These are phyloP conservation scores for Rhizopogon roseolus DNA, from an alignment of 768 basidiomycete species.

Conservation along the genomic window DNA sequence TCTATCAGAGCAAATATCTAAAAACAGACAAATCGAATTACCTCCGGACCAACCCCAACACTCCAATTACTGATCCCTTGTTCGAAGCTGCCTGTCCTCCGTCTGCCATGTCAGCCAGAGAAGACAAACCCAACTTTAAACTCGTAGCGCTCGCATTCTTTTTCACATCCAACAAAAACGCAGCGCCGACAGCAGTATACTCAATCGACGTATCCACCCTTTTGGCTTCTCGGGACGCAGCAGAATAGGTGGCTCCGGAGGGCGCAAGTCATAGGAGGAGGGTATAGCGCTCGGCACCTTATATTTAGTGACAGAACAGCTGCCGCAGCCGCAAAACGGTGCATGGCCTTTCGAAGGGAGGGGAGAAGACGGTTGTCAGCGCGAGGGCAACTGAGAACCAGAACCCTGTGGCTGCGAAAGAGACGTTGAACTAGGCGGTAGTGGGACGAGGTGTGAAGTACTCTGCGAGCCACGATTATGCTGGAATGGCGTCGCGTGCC, in stretches of 20 bases:
- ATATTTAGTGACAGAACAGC: slow-evolving; percentile 60
- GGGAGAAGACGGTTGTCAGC: slow-evolving; percentile 19
- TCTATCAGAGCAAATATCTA: too few species aligned
- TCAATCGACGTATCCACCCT: slow-evolving; percentile 73
- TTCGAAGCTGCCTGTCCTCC: too few species aligned
- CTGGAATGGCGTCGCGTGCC: too few species aligned
- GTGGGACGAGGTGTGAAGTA: slow-evolving; percentile 20
- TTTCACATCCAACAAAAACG: slow-evolving; percentile 56
- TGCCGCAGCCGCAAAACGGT: slow-evolving; percentile 62
- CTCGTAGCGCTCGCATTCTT: slow-evolving; percentile 44
- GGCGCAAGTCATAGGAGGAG: slow-evolving; percentile 31
- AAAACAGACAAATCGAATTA: too few species aligned
- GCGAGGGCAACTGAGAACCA: slow-evolving; percentile 24
- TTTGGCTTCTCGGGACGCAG: slow-evolving; percentile 56
- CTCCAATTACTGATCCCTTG: too few species aligned
- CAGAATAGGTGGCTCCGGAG: slow-evolving; percentile 41
- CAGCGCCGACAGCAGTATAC: slow-evolving; percentile 61
- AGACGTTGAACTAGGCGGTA: slow-evolving; percentile 6
- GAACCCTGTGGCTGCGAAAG: slow-evolving; percentile 10
- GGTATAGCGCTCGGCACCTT: slow-evolving; percentile 24
- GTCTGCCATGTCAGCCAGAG: slow-evolving; percentile 44
- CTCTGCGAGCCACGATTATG: slow-evolving; percentile 27
- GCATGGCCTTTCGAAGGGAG: slow-evolving; percentile 40
- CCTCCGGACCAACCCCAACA: too few species aligned
- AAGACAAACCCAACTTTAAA: slow-evolving; percentile 25